These are phyloP conservation scores for Beauveria sp. DNA, from an alignment of 2,329 filamentous ascomycete genomes.

Conservation along the genomic window DNA sequence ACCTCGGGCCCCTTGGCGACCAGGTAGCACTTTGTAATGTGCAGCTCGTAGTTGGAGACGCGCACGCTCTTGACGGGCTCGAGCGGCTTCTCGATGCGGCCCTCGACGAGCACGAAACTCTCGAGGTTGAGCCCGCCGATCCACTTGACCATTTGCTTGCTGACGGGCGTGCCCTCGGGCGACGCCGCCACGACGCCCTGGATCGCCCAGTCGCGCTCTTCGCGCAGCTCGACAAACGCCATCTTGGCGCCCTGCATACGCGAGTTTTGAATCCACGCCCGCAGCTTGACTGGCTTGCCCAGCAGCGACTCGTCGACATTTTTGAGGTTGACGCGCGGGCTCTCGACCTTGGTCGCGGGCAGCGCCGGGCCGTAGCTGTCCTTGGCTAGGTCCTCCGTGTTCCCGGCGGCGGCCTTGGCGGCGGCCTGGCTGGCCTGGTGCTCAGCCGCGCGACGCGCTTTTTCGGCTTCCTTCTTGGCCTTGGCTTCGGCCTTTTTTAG, in stretches of 20 bases:
- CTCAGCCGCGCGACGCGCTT: slow-evolving; percentile 65
- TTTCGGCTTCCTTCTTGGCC: slow-evolving; percentile 80
- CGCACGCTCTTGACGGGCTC: slow-evolving; percentile 85
- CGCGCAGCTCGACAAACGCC: slow-evolving; percentile 77
- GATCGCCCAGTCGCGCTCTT: slow-evolving; percentile 67
- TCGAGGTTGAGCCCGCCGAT: slow-evolving; percentile 66
- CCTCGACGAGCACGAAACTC: slow-evolving; percentile 76
- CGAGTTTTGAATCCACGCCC: slow-evolving; percentile 79
- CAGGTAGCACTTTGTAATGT: slow-evolving; percentile 78
- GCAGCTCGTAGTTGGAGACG: slow-evolving; percentile 74
- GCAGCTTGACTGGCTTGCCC: slow-evolving; percentile 65
- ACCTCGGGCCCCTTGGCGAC: slow-evolving; percentile 56
- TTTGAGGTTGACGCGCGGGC: slow-evolving; percentile 52
- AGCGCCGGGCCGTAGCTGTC: slow-evolving; percentile 73
- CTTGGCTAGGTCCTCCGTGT: slow-evolving; percentile 60
- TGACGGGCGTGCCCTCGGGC: slow-evolving; percentile 57
- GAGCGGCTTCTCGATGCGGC: slow-evolving; percentile 68
- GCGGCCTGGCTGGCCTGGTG: slow-evolving; percentile 65
- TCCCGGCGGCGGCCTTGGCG: slow-evolving; percentile 56
- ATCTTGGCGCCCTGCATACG: slow-evolving; percentile 87
- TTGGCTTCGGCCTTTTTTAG: slow-evolving; percentile 79
- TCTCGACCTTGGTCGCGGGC: slow-evolving; percentile 46
- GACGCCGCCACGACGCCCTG: slow-evolving; percentile 73
- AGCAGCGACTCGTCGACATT: slow-evolving; percentile 56
- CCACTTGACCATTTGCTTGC: slow-evolving; percentile 93